phyloP scores from a whole-genome alignment of 2,329 filamentous ascomycete genomes.

The Aspergillus neoniger region DNA sequence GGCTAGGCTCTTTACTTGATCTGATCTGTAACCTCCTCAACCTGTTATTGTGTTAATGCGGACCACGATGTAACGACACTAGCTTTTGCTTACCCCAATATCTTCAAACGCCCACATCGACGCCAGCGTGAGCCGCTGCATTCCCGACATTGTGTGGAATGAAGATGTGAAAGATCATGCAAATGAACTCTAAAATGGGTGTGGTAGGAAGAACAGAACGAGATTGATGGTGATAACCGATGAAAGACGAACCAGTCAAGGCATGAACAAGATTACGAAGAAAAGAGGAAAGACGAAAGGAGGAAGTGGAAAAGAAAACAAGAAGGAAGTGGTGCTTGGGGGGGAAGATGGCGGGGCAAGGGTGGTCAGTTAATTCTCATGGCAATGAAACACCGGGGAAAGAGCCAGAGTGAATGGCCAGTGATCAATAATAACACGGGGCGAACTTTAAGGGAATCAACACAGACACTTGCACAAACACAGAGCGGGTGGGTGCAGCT shows the following conservation, averaged over 20 bases:
- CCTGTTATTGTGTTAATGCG: constrained; percentile 20
- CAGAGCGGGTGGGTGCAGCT: constrained; percentile 6
- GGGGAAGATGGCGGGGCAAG: constrained; percentile 3
- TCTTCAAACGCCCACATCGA: constrained; percentile 38
- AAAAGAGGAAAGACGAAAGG: not conserved
- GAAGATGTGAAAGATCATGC: not conserved
- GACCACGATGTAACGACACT: not conserved
- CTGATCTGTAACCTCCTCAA: constrained; percentile 26
- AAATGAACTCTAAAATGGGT: not conserved
- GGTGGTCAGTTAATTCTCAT: not conserved
- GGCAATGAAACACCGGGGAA: not conserved
- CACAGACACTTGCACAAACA: not conserved
- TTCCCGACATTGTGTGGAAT: constrained; percentile 16
- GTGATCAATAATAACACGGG: not conserved
- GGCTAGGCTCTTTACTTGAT: constrained; percentile 22
- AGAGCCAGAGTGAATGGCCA: constrained; percentile 1
- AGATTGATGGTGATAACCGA: not conserved
- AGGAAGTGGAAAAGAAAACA: not conserved
- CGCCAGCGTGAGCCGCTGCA: constrained; percentile 29
- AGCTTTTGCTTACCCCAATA: constrained; percentile 28
- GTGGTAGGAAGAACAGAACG: not conserved
- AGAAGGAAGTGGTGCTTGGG: not conserved
- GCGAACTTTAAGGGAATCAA: not conserved
- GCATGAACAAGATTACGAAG: not conserved
- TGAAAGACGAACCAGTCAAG: not conserved